These are phyloP conservation scores for Penicillium coprophilum DNA, from an alignment of 495 filamentous ascomycete species.

Conservation along the genomic window DNA sequence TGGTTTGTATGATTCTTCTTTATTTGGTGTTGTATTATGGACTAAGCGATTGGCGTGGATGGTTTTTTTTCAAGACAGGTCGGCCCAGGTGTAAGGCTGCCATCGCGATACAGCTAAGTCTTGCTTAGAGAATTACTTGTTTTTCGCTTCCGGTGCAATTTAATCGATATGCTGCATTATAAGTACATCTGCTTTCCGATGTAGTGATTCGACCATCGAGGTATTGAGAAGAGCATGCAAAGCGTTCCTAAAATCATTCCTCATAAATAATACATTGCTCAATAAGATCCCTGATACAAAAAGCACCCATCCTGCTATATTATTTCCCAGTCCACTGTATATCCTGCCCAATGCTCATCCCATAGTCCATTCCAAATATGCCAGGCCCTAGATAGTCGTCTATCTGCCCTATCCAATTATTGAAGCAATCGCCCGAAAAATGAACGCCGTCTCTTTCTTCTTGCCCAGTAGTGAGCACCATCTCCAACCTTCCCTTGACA, in stretches of 20 bases:
- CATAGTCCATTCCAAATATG: conserved; percentile 5
- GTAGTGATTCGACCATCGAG: background rate
- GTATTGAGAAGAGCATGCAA: background rate
- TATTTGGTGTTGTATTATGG: conserved; percentile 17
- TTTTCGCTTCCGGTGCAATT: conserved; percentile 16
- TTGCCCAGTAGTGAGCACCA: background rate
- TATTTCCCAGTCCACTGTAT: conserved; percentile 5
- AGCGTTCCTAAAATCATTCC: background rate
- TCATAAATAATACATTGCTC: conserved; percentile 10
- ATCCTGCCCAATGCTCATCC: conserved; percentile 11
- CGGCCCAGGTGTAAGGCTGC: conserved; percentile 18
- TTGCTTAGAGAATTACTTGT: conserved; percentile 23
- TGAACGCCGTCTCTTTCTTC: conserved; percentile 12
- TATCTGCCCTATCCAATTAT: background rate
- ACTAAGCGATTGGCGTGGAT: conserved; percentile 28
- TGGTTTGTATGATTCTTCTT: conserved; percentile 12
- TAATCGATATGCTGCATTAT: conserved; percentile 13
- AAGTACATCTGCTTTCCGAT: background rate
- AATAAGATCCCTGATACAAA: background rate
- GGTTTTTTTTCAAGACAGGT: conserved; percentile 21
- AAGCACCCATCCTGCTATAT: background rate
- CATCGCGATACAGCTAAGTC: conserved; percentile 14
- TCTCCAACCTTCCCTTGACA: background rate
- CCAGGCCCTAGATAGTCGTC: background rate
- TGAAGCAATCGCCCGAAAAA: background rate